Conservation (phyloP, 495 filamentous ascomycete species). For the Cryomyces antarcticus region DNA sequence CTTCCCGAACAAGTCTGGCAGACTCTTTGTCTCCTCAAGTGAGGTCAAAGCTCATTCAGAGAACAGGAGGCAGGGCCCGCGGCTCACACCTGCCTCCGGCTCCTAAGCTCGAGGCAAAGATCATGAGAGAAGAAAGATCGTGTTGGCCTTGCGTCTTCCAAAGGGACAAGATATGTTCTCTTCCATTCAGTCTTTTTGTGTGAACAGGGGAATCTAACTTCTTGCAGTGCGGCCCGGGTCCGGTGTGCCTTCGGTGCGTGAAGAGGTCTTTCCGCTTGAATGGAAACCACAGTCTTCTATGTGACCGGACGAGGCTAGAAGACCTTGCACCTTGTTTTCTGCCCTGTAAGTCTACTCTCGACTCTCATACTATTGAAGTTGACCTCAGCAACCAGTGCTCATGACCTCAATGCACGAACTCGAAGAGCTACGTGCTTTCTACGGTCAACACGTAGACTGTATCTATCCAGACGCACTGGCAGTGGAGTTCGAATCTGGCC, state of each 20-base stretch:
- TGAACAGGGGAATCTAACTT: conserved; percentile 1
- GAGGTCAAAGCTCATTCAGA: neutral
- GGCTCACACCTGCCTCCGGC: conserved; percentile 11
- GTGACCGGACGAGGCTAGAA: neutral
- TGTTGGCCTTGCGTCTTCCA: conserved; percentile 20
- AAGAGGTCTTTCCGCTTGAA: conserved; percentile 4
- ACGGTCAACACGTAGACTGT: conserved; percentile 3
- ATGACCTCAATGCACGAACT: conserved; percentile 18
- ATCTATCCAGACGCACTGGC: neutral
- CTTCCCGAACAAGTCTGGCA: neutral
- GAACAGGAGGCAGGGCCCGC: conserved; percentile 9
- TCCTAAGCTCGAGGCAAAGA: conserved; percentile 9
- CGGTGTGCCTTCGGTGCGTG: conserved; percentile 14
- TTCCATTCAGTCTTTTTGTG: neutral
- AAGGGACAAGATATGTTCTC: conserved; percentile 13
- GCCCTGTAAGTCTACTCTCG: neutral
- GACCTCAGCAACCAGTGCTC: conserved; percentile 1
- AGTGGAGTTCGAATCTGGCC: neutral
- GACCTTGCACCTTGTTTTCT: neutral
- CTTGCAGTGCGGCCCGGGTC: conserved; percentile 14
- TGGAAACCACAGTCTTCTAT: neutral
- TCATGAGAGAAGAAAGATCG: conserved; percentile 15
- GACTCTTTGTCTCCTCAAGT: neutral
- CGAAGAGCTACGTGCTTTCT: conserved; percentile 14
- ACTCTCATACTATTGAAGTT: neutral